A percentile compares a stretch with the other conserved stretches of the same genome.
Conservation (phyloP, 371 early-diverging fungal species). For the Mortierella sp. region DNA sequence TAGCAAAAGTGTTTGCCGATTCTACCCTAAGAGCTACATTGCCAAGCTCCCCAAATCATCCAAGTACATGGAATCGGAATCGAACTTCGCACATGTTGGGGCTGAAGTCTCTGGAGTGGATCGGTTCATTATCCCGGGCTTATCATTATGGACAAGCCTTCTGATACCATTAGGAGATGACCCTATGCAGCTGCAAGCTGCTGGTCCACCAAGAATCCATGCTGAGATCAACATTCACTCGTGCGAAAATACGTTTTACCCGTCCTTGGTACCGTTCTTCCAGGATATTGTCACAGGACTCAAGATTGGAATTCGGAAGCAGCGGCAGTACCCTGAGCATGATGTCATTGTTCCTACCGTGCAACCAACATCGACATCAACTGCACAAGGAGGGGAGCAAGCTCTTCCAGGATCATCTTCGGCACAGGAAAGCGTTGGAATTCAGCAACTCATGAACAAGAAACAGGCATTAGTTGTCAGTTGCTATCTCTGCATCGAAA, state of each 20-base stretch:
- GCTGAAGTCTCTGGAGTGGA: conserved; percentile 64
- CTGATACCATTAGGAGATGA: conserved; percentile 70
- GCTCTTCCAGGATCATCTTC: conserved; percentile 43
- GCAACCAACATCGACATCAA: conserved; percentile 7
- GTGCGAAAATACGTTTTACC: conserved; percentile 82
- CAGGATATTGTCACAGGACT: conserved; percentile 73
- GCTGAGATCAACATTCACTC: conserved; percentile 78
- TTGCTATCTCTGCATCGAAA: conserved; percentile 65
- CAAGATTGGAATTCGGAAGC: conserved; percentile 68
- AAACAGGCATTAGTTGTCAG: conserved; percentile 36
- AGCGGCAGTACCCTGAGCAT: conserved; percentile 32
- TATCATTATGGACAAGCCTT: conserved; percentile 70
- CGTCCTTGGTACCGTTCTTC: conserved; percentile 78
- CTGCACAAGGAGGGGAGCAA: conserved; percentile 30
- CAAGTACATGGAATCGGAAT: conserved; percentile 45
- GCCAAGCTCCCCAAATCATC: conserved; percentile 41
- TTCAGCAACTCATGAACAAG: conserved; percentile 43
- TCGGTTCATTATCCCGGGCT: conserved; percentile 72
- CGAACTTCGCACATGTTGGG: conserved; percentile 42
- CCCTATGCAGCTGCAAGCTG: conserved; percentile 46
- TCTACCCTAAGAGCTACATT: conserved; percentile 63
- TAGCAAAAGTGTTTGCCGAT: conserved; percentile 58
- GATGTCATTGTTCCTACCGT: conserved; percentile 1
- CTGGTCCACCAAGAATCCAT: conserved; percentile 65
- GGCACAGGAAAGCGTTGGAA: conserved; percentile 26